Percentiles rank a stretch among this genome's conserved stretches.
These are phyloP conservation scores for Verticillium isaacii DNA, from an alignment of 2,329 filamentous ascomycete genomes.

Conservation along the genomic window DNA sequence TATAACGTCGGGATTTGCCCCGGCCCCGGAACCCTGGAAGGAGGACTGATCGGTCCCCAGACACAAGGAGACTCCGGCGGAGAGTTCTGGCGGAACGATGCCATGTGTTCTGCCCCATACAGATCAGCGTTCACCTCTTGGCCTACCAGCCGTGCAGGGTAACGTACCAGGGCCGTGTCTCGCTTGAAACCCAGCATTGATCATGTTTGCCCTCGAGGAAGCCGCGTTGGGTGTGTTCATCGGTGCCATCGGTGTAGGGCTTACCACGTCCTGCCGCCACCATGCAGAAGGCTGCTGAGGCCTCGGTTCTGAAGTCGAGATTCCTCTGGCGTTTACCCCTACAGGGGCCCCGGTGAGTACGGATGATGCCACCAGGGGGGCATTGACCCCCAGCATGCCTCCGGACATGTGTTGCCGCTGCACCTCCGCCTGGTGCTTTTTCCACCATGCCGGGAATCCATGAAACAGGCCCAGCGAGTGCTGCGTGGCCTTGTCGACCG, in stretches of 20 bases:
- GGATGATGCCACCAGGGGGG: background rate
- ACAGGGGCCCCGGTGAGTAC: background rate
- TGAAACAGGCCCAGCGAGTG: constrained; percentile 66
- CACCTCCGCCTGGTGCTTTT: constrained; percentile 45
- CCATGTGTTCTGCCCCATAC: background rate
- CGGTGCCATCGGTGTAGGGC: background rate
- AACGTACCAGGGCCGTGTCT: background rate
- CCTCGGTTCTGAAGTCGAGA: background rate
- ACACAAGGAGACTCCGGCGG: constrained; percentile 14
- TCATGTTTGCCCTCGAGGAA: background rate
- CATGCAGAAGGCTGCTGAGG: background rate
- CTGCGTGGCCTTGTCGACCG: constrained; percentile 60
- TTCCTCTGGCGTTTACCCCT: background rate
- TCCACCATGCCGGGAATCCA: constrained; percentile 58
- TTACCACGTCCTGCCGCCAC: background rate
- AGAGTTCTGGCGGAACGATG: background rate
- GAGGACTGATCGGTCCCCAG: constrained; percentile 24
- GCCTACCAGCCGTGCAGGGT: background rate
- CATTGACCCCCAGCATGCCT: background rate
- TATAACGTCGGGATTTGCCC: background rate
- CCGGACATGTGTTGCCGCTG: constrained; percentile 13
- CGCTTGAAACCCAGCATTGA: background rate
- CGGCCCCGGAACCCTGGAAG: constrained; percentile 10
- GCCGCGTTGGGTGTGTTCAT: background rate
- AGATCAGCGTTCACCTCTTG: background rate